phyloP scores from a whole-genome alignment of 805 yeast species.

The Wickerhamomyces queroliae region DNA sequence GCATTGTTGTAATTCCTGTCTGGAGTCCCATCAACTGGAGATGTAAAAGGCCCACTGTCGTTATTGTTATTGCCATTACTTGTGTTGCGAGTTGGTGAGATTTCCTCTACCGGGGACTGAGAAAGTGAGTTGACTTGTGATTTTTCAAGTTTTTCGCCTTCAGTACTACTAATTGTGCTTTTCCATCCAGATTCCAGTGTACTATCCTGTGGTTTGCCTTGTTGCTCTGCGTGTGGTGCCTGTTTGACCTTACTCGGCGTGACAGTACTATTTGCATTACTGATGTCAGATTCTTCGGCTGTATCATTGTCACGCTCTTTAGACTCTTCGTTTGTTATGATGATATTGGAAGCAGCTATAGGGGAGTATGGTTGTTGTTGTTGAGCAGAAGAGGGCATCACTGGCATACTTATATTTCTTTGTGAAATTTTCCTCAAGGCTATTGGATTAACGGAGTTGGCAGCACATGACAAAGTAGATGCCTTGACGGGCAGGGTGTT shows the following conservation, averaged over 20 bases:
- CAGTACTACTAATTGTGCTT: too few relatives aligned
- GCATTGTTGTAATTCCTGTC: neutral
- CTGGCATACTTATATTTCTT: slow-evolving; percentile 22
- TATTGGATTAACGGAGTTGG: slow-evolving; percentile 8
- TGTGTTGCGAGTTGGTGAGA: too few relatives aligned
- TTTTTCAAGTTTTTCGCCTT: too few relatives aligned
- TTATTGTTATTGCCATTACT: too few relatives aligned
- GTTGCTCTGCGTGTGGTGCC: neutral
- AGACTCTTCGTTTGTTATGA: slow-evolving; percentile 5
- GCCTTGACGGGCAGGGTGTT: slow-evolving; percentile 14
- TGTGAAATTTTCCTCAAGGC: slow-evolving; percentile 18
- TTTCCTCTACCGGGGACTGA: too few relatives aligned
- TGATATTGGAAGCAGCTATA: slow-evolving; percentile 5
- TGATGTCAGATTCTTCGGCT: slow-evolving; percentile 12
- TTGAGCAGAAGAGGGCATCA: slow-evolving; percentile 9
- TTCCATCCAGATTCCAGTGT: too few relatives aligned
- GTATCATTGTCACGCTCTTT: slow-evolving; percentile 6
- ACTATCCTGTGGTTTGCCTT: too few relatives aligned
- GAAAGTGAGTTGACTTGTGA: too few relatives aligned
- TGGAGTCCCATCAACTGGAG: too few relatives aligned
- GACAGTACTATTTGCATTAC: neutral
- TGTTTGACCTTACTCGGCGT: neutral
- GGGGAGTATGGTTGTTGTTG: slow-evolving; percentile 4
- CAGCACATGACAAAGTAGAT: slow-evolving; percentile 1
- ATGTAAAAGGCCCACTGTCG: too few relatives aligned